These are phyloP conservation scores for Cryphonectria naterciae DNA, from an alignment of 2,329 filamentous ascomycete species.

Conservation along the genomic window DNA sequence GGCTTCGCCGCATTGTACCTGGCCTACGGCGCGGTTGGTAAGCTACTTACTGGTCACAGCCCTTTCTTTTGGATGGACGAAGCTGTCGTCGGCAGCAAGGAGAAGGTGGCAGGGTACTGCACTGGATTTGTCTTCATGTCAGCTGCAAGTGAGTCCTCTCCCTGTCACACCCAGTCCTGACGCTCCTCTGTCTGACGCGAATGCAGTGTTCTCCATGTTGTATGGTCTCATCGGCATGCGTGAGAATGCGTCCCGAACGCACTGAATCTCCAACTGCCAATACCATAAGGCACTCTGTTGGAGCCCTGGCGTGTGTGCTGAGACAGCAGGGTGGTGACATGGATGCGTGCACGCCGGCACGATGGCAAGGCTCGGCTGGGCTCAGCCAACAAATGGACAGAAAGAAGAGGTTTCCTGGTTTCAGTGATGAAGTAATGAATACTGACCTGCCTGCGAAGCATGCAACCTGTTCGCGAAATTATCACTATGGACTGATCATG, in stretches of 20 bases:
- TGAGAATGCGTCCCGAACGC: constrained; percentile 39
- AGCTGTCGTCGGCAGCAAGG: constrained; percentile 46
- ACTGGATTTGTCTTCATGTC: constrained; percentile 50
- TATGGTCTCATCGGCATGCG: constrained; percentile 55
- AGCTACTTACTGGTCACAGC: constrained; percentile 48
- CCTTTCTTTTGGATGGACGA: constrained; percentile 58
- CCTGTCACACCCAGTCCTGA: not conserved
- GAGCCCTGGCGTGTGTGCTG: not conserved
- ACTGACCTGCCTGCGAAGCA: not conserved
- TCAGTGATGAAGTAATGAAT: not conserved
- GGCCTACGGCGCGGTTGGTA: constrained; percentile 53
- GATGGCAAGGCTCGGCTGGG: not conserved
- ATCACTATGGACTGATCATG: constrained; percentile 11
- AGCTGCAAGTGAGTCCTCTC: constrained; percentile 47
- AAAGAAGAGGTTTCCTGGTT: not conserved
- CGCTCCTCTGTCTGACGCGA: constrained; percentile 16
- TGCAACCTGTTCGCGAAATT: not conserved
- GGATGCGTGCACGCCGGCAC: not conserved
- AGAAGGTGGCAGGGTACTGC: constrained; percentile 49
- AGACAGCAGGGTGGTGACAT: not conserved
- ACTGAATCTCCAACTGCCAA: not conserved
- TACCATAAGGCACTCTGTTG: not conserved
- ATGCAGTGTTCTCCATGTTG: constrained; percentile 51
- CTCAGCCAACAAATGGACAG: not conserved
- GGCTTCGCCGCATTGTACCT: constrained; percentile 50